These are phyloP conservation scores for Salicornia ramosissima DNA, from an alignment of 148 eudicot genomes.

Conservation along the genomic window DNA sequence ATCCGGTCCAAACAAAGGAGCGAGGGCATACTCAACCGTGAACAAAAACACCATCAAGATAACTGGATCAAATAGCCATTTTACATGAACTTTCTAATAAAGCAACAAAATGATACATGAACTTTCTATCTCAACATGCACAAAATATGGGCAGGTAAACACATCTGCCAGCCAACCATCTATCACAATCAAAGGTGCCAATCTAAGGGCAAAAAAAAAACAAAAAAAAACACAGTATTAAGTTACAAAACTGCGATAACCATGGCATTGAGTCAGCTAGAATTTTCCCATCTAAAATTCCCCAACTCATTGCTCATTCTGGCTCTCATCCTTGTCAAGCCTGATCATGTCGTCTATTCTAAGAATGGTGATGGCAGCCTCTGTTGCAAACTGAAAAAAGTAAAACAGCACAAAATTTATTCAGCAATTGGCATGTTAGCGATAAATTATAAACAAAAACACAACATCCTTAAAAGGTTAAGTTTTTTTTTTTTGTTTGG, in stretches of 20 bases:
- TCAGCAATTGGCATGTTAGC: neutral
- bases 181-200: neutral
- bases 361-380: conserved; percentile 97
- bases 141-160: neutral
- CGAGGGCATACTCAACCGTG: too few relatives aligned
- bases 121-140: conserved; percentile 8
- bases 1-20: too few relatives aligned
- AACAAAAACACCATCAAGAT: too few relatives aligned
- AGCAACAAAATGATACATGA: neutral
- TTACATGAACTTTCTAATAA: neutral
- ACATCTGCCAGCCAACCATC: neutral
- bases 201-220: neutral
- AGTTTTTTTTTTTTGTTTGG: too few relatives aligned
- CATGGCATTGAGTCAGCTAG: neutral
- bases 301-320: conserved; percentile 41
- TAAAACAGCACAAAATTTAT: neutral
- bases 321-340: conserved; percentile 87
- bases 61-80: neutral
- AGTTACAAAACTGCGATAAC: conserved; percentile 22
- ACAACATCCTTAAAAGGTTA: too few relatives aligned
- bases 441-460: neutral
- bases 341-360: conserved; percentile 96
- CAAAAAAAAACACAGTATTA: neutral
- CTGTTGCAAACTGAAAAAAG: conserved; percentile 78
- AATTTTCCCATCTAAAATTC: neutral